A percentile compares a stretch with the other conserved stretches of the same genome.
phyloP scores from a whole-genome alignment of 2,329 filamentous ascomycete species.

The Beauveria sp. region DNA sequence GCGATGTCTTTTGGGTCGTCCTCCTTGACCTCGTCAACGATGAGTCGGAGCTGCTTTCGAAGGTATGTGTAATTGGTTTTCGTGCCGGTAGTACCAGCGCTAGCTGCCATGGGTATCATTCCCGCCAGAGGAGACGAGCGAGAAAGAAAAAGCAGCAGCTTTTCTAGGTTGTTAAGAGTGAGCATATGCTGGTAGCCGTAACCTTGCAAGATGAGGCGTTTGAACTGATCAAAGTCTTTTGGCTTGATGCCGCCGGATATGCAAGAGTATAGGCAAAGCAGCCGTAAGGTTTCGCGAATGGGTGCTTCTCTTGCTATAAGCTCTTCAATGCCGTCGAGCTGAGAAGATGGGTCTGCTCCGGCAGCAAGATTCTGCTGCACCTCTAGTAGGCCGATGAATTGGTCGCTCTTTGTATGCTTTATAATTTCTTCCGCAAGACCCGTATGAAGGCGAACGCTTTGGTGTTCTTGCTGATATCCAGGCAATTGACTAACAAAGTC shows the following conservation, averaged over 20 bases:
- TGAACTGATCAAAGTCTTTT: constrained; percentile 84
- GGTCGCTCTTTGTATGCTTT: constrained; percentile 81
- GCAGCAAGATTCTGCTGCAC: constrained; percentile 94
- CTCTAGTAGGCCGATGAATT: constrained; percentile 81
- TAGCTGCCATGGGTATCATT: constrained; percentile 67
- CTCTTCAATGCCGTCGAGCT: constrained; percentile 88
- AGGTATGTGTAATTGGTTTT: constrained; percentile 89
- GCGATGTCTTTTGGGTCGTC: constrained; percentile 88
- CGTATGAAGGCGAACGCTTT: constrained; percentile 86
- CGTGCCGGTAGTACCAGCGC: constrained; percentile 45
- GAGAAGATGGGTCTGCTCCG: constrained; percentile 77
- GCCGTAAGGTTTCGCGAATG: constrained; percentile 69
- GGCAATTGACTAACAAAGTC: constrained; percentile 94
- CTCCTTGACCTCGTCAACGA: constrained; percentile 95
- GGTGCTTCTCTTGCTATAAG: constrained; percentile 84
- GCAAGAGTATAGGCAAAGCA: constrained; percentile 87
- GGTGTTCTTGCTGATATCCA: constrained; percentile 85
- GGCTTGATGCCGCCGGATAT: constrained; percentile 81
- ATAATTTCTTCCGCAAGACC: constrained; percentile 91
- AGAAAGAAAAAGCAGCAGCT: constrained; percentile 76
- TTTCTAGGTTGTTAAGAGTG: constrained; percentile 81
- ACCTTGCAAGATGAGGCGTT: constrained; percentile 77
- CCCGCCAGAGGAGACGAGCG: constrained; percentile 70
- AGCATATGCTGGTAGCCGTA: constrained; percentile 94
- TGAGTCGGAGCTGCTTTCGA: constrained; percentile 77